These are phyloP conservation scores for Trichophyton benhamiae DNA, from an alignment of 2,329 filamentous ascomycete genomes.

Conservation along the genomic window DNA sequence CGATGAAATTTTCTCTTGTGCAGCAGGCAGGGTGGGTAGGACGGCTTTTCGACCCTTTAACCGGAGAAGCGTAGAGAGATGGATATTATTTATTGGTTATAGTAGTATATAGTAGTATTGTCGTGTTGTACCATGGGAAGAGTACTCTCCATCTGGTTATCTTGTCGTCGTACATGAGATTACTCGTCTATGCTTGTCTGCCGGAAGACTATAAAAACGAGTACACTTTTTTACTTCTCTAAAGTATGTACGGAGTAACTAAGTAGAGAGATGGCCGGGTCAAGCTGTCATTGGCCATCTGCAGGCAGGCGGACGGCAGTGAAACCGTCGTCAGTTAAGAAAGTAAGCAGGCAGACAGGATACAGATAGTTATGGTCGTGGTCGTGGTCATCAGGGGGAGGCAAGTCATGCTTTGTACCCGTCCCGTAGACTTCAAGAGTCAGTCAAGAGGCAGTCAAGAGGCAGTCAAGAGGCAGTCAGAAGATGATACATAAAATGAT, in stretches of 20 bases:
- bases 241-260: background rate
- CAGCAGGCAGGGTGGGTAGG: background rate
- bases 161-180: too few relatives aligned
- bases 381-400: background rate
- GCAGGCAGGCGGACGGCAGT: background rate
- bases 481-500: too few relatives aligned
- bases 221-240: too few relatives aligned
- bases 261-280: background rate
- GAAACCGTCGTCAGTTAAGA: background rate
- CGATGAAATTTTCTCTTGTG: background rate
- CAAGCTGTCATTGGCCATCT: background rate
- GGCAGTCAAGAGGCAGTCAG: too few relatives aligned
- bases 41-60: background rate
- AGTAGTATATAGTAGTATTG: too few relatives aligned
- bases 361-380: too few relatives aligned
- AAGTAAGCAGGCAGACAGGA: too few relatives aligned
- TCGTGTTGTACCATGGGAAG: too few relatives aligned
- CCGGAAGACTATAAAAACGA: background rate
- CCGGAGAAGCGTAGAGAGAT: background rate
- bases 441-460: background rate
- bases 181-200: background rate
- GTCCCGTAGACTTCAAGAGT: background rate
- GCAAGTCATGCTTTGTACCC: background rate
- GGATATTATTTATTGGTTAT: too few relatives aligned
- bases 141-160: too few relatives aligned